Conservation (phyloP, 257 asterid genomes). For the Solanum sitiens region DNA sequence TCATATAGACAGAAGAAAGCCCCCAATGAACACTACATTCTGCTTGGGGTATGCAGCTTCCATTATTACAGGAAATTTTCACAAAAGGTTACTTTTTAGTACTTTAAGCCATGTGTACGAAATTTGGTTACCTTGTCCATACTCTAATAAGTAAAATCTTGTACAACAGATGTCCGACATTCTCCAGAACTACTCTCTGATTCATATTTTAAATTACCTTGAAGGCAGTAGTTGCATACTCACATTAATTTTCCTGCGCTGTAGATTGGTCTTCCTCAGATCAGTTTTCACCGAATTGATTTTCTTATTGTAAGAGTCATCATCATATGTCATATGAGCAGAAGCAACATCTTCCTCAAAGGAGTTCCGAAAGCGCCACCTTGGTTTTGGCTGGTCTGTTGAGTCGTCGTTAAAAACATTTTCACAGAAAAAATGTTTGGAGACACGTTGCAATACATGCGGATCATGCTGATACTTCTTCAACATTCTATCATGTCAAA, state of each 20-base stretch:
- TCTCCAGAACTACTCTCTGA: neutral
- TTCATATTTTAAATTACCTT: neutral
- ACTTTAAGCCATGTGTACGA: neutral
- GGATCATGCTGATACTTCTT: conserved; percentile 29
- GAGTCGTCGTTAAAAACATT: conserved; percentile 53
- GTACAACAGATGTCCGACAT: neutral
- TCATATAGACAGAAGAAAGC: neutral
- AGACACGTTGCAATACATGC: conserved; percentile 22
- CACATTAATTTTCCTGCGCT: conserved; percentile 26
- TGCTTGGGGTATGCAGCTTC: neutral
- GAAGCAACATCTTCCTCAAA: conserved; percentile 16
- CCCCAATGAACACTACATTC: no score
- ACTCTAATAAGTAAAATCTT: neutral
- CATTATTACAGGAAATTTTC: neutral
- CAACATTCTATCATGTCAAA: conserved; percentile 43
- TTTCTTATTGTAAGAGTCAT: conserved; percentile 1
- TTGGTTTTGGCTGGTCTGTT: conserved; percentile 33
- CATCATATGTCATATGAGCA: conserved; percentile 12
- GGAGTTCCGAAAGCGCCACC: conserved; percentile 51
- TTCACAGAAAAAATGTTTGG: conserved; percentile 60
- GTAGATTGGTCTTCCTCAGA: conserved; percentile 14
- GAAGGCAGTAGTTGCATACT: conserved; percentile 10
- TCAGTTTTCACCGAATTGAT: conserved; percentile 12
- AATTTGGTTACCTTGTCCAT: neutral
- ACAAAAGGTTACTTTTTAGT: neutral